Conservation (phyloP, 139 green algal genomes). For the Coccomyxa sp. region DNA sequence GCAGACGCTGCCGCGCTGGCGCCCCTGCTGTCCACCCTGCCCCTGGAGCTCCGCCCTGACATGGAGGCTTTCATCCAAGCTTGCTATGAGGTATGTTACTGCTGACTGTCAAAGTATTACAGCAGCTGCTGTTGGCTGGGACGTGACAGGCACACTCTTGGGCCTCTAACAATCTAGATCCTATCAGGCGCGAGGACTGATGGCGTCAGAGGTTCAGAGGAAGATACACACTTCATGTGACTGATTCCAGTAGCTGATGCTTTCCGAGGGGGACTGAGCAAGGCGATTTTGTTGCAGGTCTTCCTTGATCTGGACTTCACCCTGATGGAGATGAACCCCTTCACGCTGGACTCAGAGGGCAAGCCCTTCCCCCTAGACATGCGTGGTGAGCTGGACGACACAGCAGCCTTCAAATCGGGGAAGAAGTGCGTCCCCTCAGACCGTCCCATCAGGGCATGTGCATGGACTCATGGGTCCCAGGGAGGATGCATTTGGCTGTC, state of each 20-base stretch:
- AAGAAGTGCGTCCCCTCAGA: conserved; percentile 27
- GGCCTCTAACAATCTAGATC: no score
- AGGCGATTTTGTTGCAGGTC: conserved; percentile 19
- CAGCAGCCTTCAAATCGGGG: conserved; percentile 69
- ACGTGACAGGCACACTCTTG: no score
- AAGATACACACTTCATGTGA: no score
- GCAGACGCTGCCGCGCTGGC: conserved; percentile 39
- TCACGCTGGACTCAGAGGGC: conserved; percentile 69
- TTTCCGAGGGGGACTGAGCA: no score
- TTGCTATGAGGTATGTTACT: conserved; percentile 26
- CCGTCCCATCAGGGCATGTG: no score
- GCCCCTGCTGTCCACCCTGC: conserved; percentile 64
- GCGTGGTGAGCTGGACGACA: conserved; percentile 89
- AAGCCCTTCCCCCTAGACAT: conserved; percentile 69
- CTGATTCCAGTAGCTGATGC: no score
- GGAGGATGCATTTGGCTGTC: no score
- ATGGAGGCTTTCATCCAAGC: conserved; percentile 69
- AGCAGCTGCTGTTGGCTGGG: no score
- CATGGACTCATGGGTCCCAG: no score
- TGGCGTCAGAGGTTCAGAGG: no score
- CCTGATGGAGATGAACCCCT: conserved; percentile 95
- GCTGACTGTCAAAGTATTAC: no score
- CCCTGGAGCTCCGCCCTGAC: conserved; percentile 55
- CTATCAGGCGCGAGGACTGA: no score
- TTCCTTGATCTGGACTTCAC: conserved; percentile 84